Percentiles rank a stretch among this genome's conserved stretches.
These are phyloP conservation scores for Geotrichum restrictum DNA, from an alignment of 1,139 yeast species.

Conservation along the genomic window DNA sequence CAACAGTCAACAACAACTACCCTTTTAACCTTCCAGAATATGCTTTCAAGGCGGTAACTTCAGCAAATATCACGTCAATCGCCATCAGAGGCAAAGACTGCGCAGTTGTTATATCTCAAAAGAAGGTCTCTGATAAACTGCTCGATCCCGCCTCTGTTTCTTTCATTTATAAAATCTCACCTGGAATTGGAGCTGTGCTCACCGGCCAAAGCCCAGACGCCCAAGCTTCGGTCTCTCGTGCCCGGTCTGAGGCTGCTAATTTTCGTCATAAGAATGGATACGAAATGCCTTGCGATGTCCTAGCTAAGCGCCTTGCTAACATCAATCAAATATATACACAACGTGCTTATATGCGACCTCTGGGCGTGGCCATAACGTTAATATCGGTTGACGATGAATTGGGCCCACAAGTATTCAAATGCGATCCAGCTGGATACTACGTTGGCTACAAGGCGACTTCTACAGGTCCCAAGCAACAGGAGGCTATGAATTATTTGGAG, in stretches of 20 bases:
- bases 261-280: neutral
- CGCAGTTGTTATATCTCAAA: neutral
- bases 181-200: neutral
- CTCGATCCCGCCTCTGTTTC: neutral
- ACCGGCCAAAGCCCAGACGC: neutral
- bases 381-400: neutral
- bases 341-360: neutral
- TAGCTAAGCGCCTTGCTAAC: neutral
- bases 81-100: neutral
- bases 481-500: neutral
- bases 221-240: slow-evolving; percentile 1
- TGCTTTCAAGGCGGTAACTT: neutral
- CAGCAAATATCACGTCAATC: neutral
- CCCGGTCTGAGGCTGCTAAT: neutral
- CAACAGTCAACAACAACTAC: too few species aligned
- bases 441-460: slow-evolving; percentile 1
- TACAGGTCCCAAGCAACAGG: slow-evolving; percentile 4
- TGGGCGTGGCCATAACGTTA: neutral
- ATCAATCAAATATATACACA: neutral
- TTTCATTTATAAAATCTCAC: neutral
- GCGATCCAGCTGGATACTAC: slow-evolving; percentile 1
- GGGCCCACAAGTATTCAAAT: neutral
- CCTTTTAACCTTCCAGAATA: neutral
- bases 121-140: neutral
- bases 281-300: neutral